These are phyloP conservation scores for Agrocybe chaxingu DNA, from an alignment of 768 basidiomycete genomes.

Conservation along the genomic window DNA sequence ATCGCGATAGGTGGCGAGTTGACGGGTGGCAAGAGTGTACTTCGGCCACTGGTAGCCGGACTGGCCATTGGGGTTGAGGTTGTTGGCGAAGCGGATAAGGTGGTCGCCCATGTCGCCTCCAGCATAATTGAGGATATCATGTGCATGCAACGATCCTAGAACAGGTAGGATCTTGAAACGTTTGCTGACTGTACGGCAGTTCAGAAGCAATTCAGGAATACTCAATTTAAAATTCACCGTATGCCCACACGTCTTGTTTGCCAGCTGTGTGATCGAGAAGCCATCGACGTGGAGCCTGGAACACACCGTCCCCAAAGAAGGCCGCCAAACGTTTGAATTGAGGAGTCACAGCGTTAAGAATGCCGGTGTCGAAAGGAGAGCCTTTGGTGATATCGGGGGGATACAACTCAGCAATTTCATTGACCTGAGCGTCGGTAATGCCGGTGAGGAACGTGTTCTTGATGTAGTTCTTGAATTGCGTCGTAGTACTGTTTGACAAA, in stretches of 20 bases:
- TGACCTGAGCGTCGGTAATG: conserved; percentile 8
- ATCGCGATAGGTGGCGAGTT: conserved; percentile 24
- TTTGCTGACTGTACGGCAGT: conserved; percentile 13
- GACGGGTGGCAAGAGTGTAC: conserved; percentile 7
- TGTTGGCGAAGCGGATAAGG: conserved; percentile 11
- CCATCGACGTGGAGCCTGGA: conserved; percentile 45
- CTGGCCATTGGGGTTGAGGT: conserved; percentile 38
- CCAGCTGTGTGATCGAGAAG: conserved; percentile 34
- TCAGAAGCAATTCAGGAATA: not conserved
- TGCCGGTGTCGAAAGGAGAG: conserved; percentile 18
- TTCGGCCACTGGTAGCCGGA: conserved; percentile 24
- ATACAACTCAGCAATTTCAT: conserved; percentile 18
- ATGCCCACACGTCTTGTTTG: conserved; percentile 35
- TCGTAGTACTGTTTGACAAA: conserved; percentile 21
- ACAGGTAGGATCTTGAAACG: conserved; percentile 8
- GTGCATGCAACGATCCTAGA: conserved; percentile 12
- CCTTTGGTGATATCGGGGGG: conserved; percentile 13
- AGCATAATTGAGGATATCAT: conserved; percentile 10
- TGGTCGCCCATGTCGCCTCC: conserved; percentile 17
- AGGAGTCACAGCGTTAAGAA: conserved; percentile 23
- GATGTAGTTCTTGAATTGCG: conserved; percentile 23
- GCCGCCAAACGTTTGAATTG: conserved; percentile 50
- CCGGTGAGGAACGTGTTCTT: conserved; percentile 1
- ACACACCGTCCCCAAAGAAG: conserved; percentile 42
- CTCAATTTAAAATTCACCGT: conserved; percentile 18